phyloP scores from a whole-genome alignment of 2,329 filamentous ascomycete species.

The Tolypocladium cylindrosporum region DNA sequence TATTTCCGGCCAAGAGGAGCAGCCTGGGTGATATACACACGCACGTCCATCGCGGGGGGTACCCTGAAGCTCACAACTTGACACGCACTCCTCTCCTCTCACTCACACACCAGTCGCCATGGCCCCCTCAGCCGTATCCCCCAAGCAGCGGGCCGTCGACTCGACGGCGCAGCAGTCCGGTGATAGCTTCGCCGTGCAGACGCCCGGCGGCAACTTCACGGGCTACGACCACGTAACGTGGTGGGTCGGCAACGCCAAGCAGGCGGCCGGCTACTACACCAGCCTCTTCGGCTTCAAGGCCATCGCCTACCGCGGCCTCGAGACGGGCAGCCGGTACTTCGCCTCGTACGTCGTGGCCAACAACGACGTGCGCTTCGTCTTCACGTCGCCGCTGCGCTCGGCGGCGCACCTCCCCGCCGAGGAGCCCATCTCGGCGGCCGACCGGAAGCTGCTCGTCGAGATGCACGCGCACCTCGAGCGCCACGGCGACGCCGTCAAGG shows the following conservation, averaged over 20 bases:
- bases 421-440: slow-evolving; percentile 52
- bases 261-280: slow-evolving; percentile 82
- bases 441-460: slow-evolving; percentile 56
- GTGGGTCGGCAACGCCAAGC: slow-evolving; percentile 96
- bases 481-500: slow-evolving; percentile 90
- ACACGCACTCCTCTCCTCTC: not conserved
- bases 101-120: not conserved
- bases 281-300: slow-evolving; percentile 77
- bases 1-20: not conserved
- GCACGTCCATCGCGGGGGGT: not conserved
- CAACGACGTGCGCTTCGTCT: slow-evolving; percentile 67
- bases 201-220: slow-evolving; percentile 48
- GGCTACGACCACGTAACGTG: slow-evolving; percentile 92
- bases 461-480: slow-evolving; percentile 76
- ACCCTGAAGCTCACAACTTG: not conserved
- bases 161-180: slow-evolving; percentile 29
- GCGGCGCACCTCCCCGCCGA: slow-evolving; percentile 41
- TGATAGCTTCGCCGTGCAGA: slow-evolving; percentile 44
- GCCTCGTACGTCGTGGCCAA: slow-evolving; percentile 80
- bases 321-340: slow-evolving; percentile 73
- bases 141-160: slow-evolving; percentile 32
- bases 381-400: slow-evolving; percentile 71
- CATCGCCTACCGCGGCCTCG: slow-evolving; percentile 77
- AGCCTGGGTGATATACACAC: not conserved
- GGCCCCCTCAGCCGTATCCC: slow-evolving; percentile 43